These are phyloP conservation scores for Exophiala calicioides DNA, from an alignment of 2,329 filamentous ascomycete genomes.

Conservation along the genomic window DNA sequence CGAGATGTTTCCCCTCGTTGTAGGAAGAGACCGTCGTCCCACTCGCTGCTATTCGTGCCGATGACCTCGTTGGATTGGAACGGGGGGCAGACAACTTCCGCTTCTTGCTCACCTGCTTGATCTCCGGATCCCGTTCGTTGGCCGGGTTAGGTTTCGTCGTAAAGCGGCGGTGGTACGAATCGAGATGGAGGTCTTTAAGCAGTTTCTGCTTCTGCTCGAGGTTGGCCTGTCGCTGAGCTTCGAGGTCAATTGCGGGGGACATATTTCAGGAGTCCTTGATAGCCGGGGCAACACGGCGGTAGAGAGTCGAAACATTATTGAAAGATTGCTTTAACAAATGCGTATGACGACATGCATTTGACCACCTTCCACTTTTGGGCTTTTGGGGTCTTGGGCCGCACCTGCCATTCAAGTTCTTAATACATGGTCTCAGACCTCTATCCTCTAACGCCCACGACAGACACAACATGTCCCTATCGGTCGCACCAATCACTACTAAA, in stretches of 20 bases:
- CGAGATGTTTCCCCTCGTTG: slow-evolving; percentile 16
- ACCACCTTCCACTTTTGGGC: too few species aligned
- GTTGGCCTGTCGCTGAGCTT: slow-evolving; percentile 49
- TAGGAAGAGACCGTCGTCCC: slow-evolving; percentile 39
- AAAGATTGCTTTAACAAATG: too few species aligned
- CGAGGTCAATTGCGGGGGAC: slow-evolving; percentile 39
- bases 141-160: too few species aligned
- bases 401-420: too few species aligned
- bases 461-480: too few species aligned
- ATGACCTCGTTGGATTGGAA: slow-evolving; percentile 44
- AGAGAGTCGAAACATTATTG: too few species aligned
- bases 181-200: slow-evolving; percentile 50
- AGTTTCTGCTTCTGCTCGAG: slow-evolving; percentile 54
- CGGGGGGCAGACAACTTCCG: slow-evolving; percentile 37
- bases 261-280: background rate
- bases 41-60: slow-evolving; percentile 50
- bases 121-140: background rate
- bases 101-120: slow-evolving; percentile 40
- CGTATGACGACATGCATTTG: too few species aligned
- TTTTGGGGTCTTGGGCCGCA: too few species aligned
- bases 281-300: background rate
- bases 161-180: slow-evolving; percentile 27
- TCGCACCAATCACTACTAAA: too few species aligned
- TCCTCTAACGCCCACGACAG: too few species aligned
- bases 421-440: too few species aligned